phyloP scores from a whole-genome alignment of 2,329 filamentous ascomycete species.

The Diaporthe ilicicola region DNA sequence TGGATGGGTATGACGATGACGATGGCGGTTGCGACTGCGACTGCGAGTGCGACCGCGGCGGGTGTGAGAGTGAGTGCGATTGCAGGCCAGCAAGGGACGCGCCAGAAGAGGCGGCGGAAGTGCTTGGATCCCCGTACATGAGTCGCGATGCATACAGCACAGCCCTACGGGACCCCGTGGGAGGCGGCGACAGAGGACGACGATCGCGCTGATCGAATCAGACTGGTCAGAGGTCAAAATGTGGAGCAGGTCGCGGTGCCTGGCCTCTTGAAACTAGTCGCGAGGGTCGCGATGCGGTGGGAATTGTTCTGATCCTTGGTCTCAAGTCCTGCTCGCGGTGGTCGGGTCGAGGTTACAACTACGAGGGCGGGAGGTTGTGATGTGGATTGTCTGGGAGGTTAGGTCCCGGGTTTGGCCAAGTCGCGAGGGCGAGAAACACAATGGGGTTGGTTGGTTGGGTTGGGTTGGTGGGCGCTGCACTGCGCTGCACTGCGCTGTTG shows the following conservation, averaged over 20 bases:
- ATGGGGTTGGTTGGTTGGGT: background rate
- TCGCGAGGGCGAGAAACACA: slow-evolving; percentile 26
- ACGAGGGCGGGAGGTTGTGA: background rate
- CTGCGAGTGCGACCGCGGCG: slow-evolving; percentile 4
- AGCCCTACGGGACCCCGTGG: slow-evolving; percentile 34
- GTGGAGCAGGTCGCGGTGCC: slow-evolving; percentile 34
- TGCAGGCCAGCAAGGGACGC: slow-evolving; percentile 30
- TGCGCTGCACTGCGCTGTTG: slow-evolving; percentile 8
- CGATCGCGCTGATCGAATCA: slow-evolving; percentile 44
- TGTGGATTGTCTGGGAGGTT: slow-evolving; percentile 15
- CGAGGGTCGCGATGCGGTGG: slow-evolving; percentile 11
- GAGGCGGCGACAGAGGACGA: slow-evolving; percentile 36
- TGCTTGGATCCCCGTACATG: slow-evolving; percentile 43
- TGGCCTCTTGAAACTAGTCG: slow-evolving; percentile 20
- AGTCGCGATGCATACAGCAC: slow-evolving; percentile 44
- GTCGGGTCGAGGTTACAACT: slow-evolving; percentile 1
- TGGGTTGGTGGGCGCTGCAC: slow-evolving; percentile 3
- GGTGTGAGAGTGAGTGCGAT: slow-evolving; percentile 20
- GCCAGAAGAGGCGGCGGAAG: slow-evolving; percentile 38
- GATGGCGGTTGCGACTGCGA: slow-evolving; percentile 31
- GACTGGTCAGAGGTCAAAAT: slow-evolving; percentile 36
- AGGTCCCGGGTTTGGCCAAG: slow-evolving; percentile 11
- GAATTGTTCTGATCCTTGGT: background rate
- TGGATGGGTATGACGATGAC: slow-evolving; percentile 46
- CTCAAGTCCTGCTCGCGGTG: slow-evolving; percentile 3